Conservation (phyloP, 805 yeast species). For the Brettanomyces custersianus region DNA sequence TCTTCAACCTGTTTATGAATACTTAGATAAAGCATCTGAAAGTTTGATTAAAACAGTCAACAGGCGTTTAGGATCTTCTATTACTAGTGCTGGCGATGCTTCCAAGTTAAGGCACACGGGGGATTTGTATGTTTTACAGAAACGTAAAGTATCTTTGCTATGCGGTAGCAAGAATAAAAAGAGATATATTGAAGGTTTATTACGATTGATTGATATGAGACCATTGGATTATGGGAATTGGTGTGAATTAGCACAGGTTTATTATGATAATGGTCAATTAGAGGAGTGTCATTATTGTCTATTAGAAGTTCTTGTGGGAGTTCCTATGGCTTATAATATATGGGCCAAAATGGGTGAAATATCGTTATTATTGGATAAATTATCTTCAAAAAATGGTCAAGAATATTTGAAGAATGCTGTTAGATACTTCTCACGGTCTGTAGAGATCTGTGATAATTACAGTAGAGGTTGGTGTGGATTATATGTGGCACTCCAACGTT, state of each 20-base stretch:
- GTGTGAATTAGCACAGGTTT: conserved; percentile 69
- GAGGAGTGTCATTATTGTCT: conserved; percentile 58
- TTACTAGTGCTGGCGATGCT: conserved; percentile 18
- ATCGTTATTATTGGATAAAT: conserved; percentile 13
- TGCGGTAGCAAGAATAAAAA: conserved; percentile 23
- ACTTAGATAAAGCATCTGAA: conserved; percentile 18
- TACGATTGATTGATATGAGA: conserved; percentile 45
- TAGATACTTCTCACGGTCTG: conserved; percentile 33
- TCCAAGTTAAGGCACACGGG: conserved; percentile 12
- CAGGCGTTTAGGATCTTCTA: conserved; percentile 13
- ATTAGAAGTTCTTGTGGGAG: conserved; percentile 60
- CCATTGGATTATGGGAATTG: conserved; percentile 75
- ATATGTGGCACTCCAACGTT: conserved; percentile 10
- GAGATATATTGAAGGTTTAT: conserved; percentile 45
- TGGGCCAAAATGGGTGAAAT: conserved; percentile 58
- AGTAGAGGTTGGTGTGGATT: conserved; percentile 45
- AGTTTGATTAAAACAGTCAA: conserved; percentile 10
- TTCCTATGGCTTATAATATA: conserved; percentile 62
- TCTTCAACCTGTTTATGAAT: conserved; percentile 23
- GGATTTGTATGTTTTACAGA: conserved; percentile 4
- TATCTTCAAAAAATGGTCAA: conserved; percentile 1
- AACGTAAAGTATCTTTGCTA: conserved; percentile 12
- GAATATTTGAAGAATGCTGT: conserved; percentile 3
- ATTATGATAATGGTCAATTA: conserved; percentile 49
- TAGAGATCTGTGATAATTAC: conserved; percentile 67